Base-by-base conservation (phyloP, 169 alveolate genomes). In the Plasmodium berghei region DNA sequence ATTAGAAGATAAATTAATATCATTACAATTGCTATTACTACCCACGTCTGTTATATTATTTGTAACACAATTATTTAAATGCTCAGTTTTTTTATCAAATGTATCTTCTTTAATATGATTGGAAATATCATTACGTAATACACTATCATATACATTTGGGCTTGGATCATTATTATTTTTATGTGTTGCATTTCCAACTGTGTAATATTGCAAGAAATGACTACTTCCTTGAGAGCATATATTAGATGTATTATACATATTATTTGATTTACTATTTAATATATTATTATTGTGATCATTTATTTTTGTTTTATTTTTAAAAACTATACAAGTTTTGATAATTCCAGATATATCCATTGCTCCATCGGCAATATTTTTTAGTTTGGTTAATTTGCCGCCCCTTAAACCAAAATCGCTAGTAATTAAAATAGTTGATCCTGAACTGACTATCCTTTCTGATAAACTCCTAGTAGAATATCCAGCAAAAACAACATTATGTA, bases 401-500 rank as follows among this genome's bases (percentile, higher is more conserved):
- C 98, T 94, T 62, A 95, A 87, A 10, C 98, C 98, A 55, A 94
- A 93, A 59, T 97, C 97, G 18, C 98, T 97, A 0, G 99, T 97
- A 70, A 98, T 91, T 28, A 98, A 74, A 20, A 96, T 20, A 64
- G 92, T 94, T 24, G 96, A 94, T 73, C 93, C 72, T 40, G 99
- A 97, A 91, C 97, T 98, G 9, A 92, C 73, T 20, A 98, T 95
- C 24, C 99, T 95, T 56, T 97, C 99, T 5, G 97, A 96, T 54
- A 98, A 86, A 83, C 97, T 95, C 14, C 95, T 96, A 54, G 99
- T 97, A 12, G 99, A 97, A 93, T 97, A 98, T 4, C 99, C 99
- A 20, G 99, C 99, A 92, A 98, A 98, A 72, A 98, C 98, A 16
- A 98, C 99, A 49, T 95, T 95, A 92, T 98, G 99, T 14, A 98